phyloP scores from a whole-genome alignment of 2,329 filamentous ascomycete species.

The Pseudogymnoascus sp. region DNA sequence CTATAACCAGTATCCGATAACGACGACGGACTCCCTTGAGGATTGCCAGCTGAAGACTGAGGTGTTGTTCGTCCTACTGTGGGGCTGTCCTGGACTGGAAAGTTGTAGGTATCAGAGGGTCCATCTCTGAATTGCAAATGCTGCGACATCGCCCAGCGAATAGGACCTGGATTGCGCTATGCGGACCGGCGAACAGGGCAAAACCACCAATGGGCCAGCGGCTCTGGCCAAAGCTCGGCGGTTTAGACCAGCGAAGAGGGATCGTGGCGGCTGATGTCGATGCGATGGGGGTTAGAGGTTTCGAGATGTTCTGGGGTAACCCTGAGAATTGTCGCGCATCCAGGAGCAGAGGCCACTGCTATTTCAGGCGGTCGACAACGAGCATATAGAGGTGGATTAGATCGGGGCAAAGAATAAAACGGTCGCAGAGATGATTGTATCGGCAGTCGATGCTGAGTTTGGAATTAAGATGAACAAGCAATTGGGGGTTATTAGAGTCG shows the following conservation, averaged over 20 bases:
- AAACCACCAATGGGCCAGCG: conserved; percentile 10
- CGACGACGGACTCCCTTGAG: conserved; percentile 19
- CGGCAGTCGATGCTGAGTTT: conserved; percentile 1
- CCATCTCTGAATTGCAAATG: conserved; percentile 25
- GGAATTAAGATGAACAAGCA: conserved; percentile 4
- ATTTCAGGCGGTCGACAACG: conserved; percentile 4
- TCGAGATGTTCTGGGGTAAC: conserved; percentile 20
- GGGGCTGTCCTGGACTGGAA: conserved; percentile 11
- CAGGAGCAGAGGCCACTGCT: conserved; percentile 1
- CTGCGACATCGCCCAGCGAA: conserved; percentile 25
- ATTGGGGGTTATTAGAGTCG: neutral
- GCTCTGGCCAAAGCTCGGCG: neutral
- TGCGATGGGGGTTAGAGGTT: conserved; percentile 20
- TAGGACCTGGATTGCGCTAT: conserved; percentile 20
- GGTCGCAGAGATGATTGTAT: neutral
- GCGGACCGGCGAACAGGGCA: conserved; percentile 13
- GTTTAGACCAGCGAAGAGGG: conserved; percentile 8
- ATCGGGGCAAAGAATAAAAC: neutral
- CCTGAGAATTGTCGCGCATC: conserved; percentile 26
- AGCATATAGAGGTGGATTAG: neutral
- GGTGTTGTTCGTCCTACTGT: conserved; percentile 11
- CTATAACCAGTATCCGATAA: conserved; percentile 11
- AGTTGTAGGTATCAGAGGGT: conserved; percentile 14
- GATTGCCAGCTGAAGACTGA: conserved; percentile 13
- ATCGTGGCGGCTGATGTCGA: conserved; percentile 17